Evolutionary conservation across 1,139 yeast genomes (phyloP), one percentile per base, ranked within the genome.

Genomic region (Entelexis paramagnoliae): DNA sequence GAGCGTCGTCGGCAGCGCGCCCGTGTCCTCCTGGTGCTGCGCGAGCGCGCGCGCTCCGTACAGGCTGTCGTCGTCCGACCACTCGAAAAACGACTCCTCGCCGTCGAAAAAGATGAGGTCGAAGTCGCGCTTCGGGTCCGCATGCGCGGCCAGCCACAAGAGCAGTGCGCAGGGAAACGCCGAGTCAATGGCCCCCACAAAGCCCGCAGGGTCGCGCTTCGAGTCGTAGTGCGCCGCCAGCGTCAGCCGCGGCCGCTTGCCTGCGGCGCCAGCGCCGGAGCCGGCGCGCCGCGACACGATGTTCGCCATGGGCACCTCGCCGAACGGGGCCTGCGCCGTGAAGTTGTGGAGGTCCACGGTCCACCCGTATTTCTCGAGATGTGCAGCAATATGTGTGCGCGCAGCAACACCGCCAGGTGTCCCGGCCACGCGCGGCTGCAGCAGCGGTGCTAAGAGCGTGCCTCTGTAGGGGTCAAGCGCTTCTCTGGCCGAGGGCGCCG

Each of bases 131-230:
- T 55, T 56, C 22, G 64, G 66, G 6, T 32, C 28, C 3, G 40
- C 24, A 19, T 66, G 66, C 49, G 67, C 62, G 6, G 78, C 75
- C 2, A 73, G 59, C 56, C 75, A 74, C 56, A 78, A 59, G 39
- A 78, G 59, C 28, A 78, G 65, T 0, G 77, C 78, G 61, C 81
- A 77, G 0, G 82, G 76, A 1, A 72, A 78, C 2, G 80, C 80
- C 52, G 79, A 73, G 60, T 78, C 83, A 39, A 70, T 75, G 2
- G 81, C 83, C 2, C 83, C 83, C 39, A 77, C 65, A 51, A 78
- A 77, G 2, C 80, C 81, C n/a, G 65, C 65, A 1, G 80, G 79
- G 9, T 62, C 62, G 7, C 67, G 54, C 56, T 75, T 69, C 2
- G 80, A 72, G 60, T 78, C 83, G 56, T 76, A 78, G 59, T 78